phyloP scores from a whole-genome alignment of 2,329 filamentous ascomycete species.

The Pseudogymnoascus sp. region DNA sequence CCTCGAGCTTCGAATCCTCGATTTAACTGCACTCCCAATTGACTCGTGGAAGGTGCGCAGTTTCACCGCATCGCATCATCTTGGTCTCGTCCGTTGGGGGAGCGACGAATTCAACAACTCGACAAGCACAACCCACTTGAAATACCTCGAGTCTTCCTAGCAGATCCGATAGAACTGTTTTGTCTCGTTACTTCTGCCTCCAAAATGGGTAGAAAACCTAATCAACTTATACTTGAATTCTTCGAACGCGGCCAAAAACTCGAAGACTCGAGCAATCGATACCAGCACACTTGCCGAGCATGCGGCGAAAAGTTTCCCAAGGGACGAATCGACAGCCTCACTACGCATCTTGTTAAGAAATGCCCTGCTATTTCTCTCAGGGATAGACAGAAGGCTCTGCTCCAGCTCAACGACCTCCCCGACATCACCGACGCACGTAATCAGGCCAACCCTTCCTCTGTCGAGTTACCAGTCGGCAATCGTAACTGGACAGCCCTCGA shows the following conservation, averaged over 20 bases:
- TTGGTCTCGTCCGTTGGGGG: neutral
- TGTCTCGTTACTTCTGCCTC: neutral
- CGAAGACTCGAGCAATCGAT: constrained; percentile 83
- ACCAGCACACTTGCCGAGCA: constrained; percentile 82
- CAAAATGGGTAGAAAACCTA: constrained; percentile 73
- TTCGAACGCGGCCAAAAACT: constrained; percentile 83
- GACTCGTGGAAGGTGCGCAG: neutral
- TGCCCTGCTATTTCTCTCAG: constrained; percentile 70
- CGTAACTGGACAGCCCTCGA: constrained; percentile 74
- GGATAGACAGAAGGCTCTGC: constrained; percentile 67
- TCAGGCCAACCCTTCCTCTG: constrained; percentile 31
- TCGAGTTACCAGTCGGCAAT: constrained; percentile 38
- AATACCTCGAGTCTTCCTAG: neutral
- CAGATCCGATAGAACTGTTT: neutral
- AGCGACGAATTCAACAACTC: neutral
- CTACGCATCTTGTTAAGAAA: constrained; percentile 75
- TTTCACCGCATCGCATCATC: neutral
- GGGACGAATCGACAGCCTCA: constrained; percentile 76
- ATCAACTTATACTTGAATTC: constrained; percentile 78
- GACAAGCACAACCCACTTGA: neutral
- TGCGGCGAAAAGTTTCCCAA: constrained; percentile 88
- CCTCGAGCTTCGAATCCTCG: neutral
- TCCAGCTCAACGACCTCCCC: constrained; percentile 64
- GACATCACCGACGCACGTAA: constrained; percentile 37
- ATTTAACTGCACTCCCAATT: neutral